A percentile compares a stretch with the other conserved stretches of the same genome.
phyloP scores from a whole-genome alignment of 805 yeast genomes.

The Pichia exigua region DNA sequence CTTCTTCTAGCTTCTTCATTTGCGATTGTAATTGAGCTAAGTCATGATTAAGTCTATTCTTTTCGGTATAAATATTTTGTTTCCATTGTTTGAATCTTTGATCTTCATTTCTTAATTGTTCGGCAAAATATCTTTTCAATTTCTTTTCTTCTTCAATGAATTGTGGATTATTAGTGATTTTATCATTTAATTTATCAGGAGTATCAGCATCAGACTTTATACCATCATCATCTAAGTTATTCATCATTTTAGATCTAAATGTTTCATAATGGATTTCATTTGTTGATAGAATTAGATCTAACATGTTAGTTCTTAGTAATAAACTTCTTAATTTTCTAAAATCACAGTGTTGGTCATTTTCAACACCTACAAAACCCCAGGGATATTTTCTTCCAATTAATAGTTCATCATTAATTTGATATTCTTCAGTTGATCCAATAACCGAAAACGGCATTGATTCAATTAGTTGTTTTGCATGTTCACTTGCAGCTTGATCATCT shows the following conservation, averaged over 20 bases:
- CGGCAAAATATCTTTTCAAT: constrained; percentile 88
- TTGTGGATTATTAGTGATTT: constrained; percentile 66
- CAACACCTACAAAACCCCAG: constrained; percentile 87
- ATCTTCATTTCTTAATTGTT: constrained; percentile 94
- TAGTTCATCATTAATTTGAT: constrained; percentile 54
- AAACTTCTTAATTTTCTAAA: constrained; percentile 74
- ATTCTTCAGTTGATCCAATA: constrained; percentile 68
- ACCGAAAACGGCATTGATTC: constrained; percentile 85
- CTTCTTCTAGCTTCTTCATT: constrained; percentile 67
- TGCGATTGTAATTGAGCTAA: constrained; percentile 80
- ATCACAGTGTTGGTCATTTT: constrained; percentile 79
- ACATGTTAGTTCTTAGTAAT: constrained; percentile 72
- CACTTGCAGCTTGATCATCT: constrained; percentile 68
- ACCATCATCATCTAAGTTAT: constrained; percentile 25
- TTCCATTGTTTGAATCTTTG: constrained; percentile 99
- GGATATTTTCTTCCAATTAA: constrained; percentile 81
- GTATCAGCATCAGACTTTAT: constrained; percentile 1
- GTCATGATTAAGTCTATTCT: constrained; percentile 89
- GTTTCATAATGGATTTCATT: constrained; percentile 76
- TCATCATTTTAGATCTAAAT: constrained; percentile 67
- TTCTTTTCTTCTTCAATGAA: constrained; percentile 95
- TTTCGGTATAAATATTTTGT: constrained; percentile 89
- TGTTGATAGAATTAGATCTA: constrained; percentile 73
- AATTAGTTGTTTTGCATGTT: constrained; percentile 71
- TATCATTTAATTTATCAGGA: constrained; percentile 29